phyloP scores from a whole-genome alignment of 2,329 filamentous ascomycete species.

The Bipolaris bicolor region DNA sequence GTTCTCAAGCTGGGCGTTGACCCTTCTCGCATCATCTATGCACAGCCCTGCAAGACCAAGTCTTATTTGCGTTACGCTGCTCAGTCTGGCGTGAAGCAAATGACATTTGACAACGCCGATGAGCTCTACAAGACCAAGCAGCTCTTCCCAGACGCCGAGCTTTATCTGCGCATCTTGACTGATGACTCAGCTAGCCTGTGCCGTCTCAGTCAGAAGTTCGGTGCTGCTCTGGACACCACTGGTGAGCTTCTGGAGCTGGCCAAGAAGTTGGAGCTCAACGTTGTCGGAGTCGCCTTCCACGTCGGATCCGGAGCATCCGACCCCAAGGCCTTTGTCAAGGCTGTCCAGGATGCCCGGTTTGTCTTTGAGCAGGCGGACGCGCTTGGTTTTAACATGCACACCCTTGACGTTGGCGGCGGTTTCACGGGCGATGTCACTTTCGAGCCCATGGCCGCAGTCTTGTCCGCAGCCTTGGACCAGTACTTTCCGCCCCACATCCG shows the following conservation, averaged over 20 bases:
- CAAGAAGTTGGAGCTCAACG: constrained; percentile 81
- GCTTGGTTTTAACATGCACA: constrained; percentile 81
- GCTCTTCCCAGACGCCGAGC: constrained; percentile 84
- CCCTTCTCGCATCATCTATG: constrained; percentile 94
- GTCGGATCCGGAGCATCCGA: constrained; percentile 96
- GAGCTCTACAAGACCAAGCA: constrained; percentile 98
- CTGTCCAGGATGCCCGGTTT: constrained; percentile 83
- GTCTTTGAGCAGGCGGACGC: constrained; percentile 86
- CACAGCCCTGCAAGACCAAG: constrained; percentile 99
- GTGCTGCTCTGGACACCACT: constrained; percentile 84
- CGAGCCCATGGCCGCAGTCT: constrained; percentile 82
- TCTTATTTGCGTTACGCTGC: constrained; percentile 93
- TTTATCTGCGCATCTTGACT: constrained; percentile 92
- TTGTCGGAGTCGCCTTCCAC: constrained; percentile 97
- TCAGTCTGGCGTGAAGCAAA: constrained; percentile 85
- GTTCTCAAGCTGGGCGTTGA: constrained; percentile 82
- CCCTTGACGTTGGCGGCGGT: constrained; percentile 91
- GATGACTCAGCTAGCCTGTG: constrained; percentile 95
- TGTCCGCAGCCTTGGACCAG: constrained; percentile 79
- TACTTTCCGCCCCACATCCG: constrained; percentile 85
- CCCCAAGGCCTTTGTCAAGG: constrained; percentile 87
- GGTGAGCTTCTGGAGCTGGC: constrained; percentile 79
- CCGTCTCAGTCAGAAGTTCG: constrained; percentile 96
- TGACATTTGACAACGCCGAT: constrained; percentile 99
- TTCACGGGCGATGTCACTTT: constrained; percentile 92